Base-by-base conservation (phyloP, 2,329 filamentous ascomycete genomes). In the Trichoderma guizhouense region DNA sequence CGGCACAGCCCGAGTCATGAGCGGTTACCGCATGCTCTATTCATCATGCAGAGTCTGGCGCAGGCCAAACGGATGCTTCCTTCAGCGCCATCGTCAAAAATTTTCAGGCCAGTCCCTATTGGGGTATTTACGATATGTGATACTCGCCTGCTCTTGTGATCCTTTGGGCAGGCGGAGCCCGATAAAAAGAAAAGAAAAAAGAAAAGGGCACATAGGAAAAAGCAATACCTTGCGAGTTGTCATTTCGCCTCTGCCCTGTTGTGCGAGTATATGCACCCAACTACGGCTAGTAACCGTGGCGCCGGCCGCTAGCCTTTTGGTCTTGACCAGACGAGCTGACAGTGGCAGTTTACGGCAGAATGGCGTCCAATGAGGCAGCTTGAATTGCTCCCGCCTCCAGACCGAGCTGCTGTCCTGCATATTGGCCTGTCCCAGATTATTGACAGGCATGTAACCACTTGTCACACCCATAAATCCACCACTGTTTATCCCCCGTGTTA, bases 181-280 rank as follows among this genome's bases (percentile, higher is more conserved):
- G 24, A 53, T 43, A 73, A 75, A 74, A 69, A 65, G 4, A 6
- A n/a, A 26, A 57, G 51, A 7, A 39, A 53, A 15, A 39, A 76
- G 73, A 75, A 74, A 69, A 68, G 8, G 43, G 7, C 4, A 57
- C 51, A 1, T 7, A 63, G 14, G 18, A 66, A 69, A 69, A 69
- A 28, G 53, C 39, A 75, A 77, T 62, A 26, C 24, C 34, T 55
- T 36, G 73, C 68, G 76, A 78, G 75, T 72, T 77, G 73, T 78
- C 77, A 78, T 71, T 76, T 74, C 72, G 47, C 66, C 66, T 34
- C 43, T 60, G 63, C n/a, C 26, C 47, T 71, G 61, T 34, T 53
- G 47, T 57, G 51, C 11, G 34, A 71, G 26, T 39, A 7, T 3
- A 39, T 39, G 18, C 39, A 43, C 7, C 34, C 32, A 15, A 14